Percentiles rank a stretch among this genome's conserved stretches.
phyloP scores from a whole-genome alignment of 169 alveolate genomes.

The Perkinsus chesapeaki region DNA sequence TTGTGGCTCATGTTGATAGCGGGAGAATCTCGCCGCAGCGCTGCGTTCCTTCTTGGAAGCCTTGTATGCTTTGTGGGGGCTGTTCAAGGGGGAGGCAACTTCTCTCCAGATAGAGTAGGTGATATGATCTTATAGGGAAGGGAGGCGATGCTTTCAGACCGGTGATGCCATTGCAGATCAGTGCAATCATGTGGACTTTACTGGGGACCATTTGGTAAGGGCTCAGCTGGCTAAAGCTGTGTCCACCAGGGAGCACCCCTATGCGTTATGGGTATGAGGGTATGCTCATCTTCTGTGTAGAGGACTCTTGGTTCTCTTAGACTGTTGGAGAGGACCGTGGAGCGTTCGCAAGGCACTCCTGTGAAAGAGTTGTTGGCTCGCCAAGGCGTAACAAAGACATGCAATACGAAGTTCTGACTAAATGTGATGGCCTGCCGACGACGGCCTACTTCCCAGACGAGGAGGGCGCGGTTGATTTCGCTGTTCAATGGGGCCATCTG shows the following conservation, averaged over 20 bases:
- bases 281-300: not conserved
- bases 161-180: not conserved
- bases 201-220: not conserved
- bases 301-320: not conserved
- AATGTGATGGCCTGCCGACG: not conserved
- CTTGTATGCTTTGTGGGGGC: not conserved
- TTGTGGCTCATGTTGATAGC: not conserved
- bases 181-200: not conserved
- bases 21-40: not conserved
- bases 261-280: not conserved
- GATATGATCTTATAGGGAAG: not conserved
- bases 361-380: not conserved
- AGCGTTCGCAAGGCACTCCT: not conserved
- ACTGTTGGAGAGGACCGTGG: not conserved
- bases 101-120: not conserved
- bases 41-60: not conserved
- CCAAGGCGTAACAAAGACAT: not conserved
- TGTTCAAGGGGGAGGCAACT: not conserved
- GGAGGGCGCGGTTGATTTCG: not conserved
- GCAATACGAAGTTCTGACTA: not conserved
- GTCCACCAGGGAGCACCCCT: not conserved
- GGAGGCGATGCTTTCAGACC: not conserved
- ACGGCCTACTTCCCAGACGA: not conserved
- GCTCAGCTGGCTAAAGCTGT: not conserved
- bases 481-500: not conserved